Evolutionary conservation across 352 stramenopile genomes (phyloP).

Genomic region (Phytophthora europaea): DNA sequence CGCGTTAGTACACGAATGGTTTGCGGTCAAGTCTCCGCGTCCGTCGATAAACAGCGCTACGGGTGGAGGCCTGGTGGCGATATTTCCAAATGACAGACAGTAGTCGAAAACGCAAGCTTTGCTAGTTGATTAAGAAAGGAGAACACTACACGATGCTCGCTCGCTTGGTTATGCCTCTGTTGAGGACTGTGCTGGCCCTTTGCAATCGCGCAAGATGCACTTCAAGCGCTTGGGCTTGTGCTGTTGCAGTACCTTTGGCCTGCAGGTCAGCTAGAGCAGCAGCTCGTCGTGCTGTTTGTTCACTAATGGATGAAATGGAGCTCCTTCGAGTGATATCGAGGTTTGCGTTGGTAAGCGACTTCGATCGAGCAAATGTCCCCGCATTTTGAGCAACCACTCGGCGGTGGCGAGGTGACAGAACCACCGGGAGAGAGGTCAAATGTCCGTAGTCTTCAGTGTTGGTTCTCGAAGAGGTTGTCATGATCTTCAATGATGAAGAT

Average conservation of each 20-base stretch:
- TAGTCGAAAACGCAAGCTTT: constrained; percentile 4
- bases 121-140: neutral
- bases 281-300: constrained; percentile 39
- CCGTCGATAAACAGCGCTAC: constrained; percentile 35
- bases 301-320: constrained; percentile 14
- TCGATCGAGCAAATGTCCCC: neutral
- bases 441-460: neutral
- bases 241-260: constrained; percentile 7
- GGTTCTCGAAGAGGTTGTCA: neutral
- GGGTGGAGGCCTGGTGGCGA: neutral
- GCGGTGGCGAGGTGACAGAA: constrained; percentile 29
- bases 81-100: constrained; percentile 18
- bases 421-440: constrained; percentile 19
- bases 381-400: constrained; percentile 10
- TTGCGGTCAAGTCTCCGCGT: constrained; percentile 44
- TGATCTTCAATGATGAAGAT: constrained; percentile 1
- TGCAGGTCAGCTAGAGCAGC: constrained; percentile 32
- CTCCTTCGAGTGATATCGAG: constrained; percentile 5
- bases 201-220: constrained; percentile 45
- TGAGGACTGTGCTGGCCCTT: constrained; percentile 8
- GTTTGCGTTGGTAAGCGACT: constrained; percentile 4
- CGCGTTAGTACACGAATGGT: constrained; percentile 88
- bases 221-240: constrained; percentile 20
- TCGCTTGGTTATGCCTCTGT: neutral
- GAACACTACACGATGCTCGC: constrained; percentile 6